Evolutionary conservation across 352 stramenopile species (phyloP), one percentile per base, ranked within the genome.

Genomic region (Sclerospora graminicola): DNA sequence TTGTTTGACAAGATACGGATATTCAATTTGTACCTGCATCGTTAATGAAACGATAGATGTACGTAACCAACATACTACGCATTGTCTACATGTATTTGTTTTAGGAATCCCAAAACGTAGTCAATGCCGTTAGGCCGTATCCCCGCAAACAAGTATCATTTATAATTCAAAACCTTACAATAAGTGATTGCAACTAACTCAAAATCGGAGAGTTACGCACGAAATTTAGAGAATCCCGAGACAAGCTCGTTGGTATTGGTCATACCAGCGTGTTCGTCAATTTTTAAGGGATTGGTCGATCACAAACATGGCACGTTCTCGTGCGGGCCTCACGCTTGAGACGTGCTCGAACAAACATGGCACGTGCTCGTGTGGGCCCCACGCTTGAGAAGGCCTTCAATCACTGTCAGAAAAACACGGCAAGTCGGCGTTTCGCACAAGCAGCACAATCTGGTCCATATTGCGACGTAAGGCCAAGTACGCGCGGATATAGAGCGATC

Each of bases 371-470:
- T 92, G 35, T 79, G 81, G 20, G 83, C 63, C 18, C 82, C 76
- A 0, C 77, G 76, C 38, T 89, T 88, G 30, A 96, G 63, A 34
- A 95, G 65, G 9, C 80, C 77, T 21, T 93, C 80, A 8, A 92
- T 77, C 26, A 89, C 77, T 1, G 61, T 66, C 96, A 23, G 73
- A 70, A 49, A 92, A 92, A 49, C 81, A 92, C 26, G 78, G 78
- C 56, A 92, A 51, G 43, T 88, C 77, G 10, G 64, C 53, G 26
- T 97, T 97, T 2, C 77, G 70, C 6, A 89, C 71, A 20, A 94
- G 84, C 56, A 98, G 55, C 52, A 96, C 94, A 30, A 98, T 94
- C 63, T 97, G 83, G 51, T 97, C 85, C 56, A 94, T 96, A 50
- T 98, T 84, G 35, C 84, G 84, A 45, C 93, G 81, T 16, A 98